These are phyloP conservation scores for Blastomyces silverae DNA, from an alignment of 2,329 filamentous ascomycete species.

Conservation along the genomic window DNA sequence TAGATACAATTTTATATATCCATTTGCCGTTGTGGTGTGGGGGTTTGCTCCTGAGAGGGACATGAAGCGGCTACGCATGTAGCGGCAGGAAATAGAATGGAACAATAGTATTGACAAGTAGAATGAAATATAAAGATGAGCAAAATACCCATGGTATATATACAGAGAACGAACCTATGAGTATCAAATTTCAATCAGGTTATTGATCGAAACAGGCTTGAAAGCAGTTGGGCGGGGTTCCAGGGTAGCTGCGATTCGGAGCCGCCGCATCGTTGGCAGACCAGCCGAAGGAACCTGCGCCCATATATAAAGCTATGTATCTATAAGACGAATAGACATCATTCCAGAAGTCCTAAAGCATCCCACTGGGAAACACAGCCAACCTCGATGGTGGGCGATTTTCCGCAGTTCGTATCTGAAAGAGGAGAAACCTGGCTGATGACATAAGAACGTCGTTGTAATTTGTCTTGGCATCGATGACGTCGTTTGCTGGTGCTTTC, in stretches of 20 bases:
- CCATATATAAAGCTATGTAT: background rate
- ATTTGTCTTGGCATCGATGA: conserved; percentile 3
- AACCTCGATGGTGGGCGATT: background rate
- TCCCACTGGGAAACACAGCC: background rate
- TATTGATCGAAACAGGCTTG: background rate
- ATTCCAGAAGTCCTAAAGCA: background rate
- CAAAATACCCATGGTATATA: background rate
- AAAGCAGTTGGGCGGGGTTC: background rate
- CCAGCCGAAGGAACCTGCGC: background rate
- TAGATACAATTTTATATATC: background rate
- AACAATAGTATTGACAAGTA: background rate
- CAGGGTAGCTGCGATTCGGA: background rate
- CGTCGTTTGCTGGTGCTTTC: background rate
- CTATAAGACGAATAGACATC: background rate
- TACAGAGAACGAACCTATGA: background rate
- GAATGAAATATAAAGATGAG: background rate
- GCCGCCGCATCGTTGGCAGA: background rate
- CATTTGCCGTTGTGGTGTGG: background rate
- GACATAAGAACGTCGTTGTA: background rate
- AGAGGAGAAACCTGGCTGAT: background rate
- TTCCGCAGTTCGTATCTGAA: background rate
- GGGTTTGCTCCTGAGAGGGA: background rate
- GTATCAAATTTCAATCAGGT: background rate
- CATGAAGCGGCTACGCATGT: background rate
- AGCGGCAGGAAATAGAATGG: background rate